A percentile compares a stretch with the other conserved stretches of the same genome.
Evolutionary conservation across 2,329 filamentous ascomycete genomes (phyloP).

Genomic region (Trichophyton simii): DNA sequence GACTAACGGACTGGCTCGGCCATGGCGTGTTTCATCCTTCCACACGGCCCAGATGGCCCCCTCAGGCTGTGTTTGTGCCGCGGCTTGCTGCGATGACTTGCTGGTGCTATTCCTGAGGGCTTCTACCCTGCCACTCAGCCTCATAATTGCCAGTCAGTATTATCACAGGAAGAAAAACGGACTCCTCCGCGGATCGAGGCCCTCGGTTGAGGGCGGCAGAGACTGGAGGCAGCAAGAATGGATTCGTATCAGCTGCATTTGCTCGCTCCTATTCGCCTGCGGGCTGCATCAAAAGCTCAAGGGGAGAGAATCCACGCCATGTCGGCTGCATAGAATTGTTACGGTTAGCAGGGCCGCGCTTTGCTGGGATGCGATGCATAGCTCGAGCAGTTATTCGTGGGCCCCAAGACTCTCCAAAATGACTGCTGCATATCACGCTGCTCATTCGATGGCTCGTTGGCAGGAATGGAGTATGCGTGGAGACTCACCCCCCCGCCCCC

Average conservation of each 20-base stretch:
- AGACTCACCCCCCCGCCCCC: background rate
- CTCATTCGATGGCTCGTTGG: background rate
- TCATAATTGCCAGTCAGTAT: background rate
- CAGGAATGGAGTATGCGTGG: background rate
- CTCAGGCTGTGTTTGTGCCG: background rate
- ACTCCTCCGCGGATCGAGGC: background rate
- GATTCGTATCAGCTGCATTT: background rate
- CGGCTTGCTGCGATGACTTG: no score
- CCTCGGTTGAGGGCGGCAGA: background rate
- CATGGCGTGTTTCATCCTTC: background rate
- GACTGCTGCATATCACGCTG: background rate
- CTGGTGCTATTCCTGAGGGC: no score
- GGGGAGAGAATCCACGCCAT: background rate
- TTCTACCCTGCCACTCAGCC: background rate
- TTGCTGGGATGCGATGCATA: background rate
- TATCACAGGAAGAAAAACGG: background rate
- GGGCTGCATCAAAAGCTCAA: background rate
- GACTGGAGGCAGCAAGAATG: background rate
- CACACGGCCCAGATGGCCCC: background rate
- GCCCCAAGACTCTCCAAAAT: background rate
- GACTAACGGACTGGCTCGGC: background rate
- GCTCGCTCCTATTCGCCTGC: background rate
- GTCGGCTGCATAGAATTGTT: conserved; percentile 1
- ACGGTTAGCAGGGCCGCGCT: background rate
- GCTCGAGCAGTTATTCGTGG: background rate